phyloP scores from a whole-genome alignment of 768 basidiomycete genomes.

The Coprinopsis sp. region DNA sequence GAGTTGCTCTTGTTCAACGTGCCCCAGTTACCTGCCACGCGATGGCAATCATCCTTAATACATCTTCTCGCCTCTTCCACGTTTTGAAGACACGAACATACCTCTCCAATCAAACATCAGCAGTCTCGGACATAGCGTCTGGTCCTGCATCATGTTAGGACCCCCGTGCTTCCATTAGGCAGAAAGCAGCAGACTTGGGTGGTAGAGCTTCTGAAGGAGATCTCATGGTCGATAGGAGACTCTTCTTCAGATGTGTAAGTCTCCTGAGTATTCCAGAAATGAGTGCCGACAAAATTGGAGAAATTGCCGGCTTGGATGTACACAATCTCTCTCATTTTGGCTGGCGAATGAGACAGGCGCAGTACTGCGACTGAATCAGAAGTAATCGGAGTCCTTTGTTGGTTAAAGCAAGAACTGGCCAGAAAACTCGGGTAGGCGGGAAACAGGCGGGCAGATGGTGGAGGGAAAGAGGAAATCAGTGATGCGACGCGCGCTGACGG shows the following conservation, averaged over 20 bases:
- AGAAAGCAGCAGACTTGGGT: background rate
- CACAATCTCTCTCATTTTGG: slow-evolving; percentile 68
- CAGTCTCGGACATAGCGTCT: slow-evolving; percentile 56
- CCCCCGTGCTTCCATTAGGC: background rate
- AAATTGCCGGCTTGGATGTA: slow-evolving; percentile 69
- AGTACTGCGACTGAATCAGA: background rate
- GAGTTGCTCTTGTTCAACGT: slow-evolving; percentile 41
- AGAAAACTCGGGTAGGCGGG: too few species aligned
- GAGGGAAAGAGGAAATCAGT: too few species aligned
- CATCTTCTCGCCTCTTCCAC: background rate
- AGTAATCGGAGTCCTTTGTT: background rate
- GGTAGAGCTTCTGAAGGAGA: slow-evolving; percentile 69
- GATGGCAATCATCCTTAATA: slow-evolving; percentile 8
- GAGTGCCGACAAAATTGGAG: slow-evolving; percentile 67
- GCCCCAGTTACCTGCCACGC: slow-evolving; percentile 58
- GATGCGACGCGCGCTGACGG: too few species aligned
- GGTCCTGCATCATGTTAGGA: slow-evolving; percentile 37
- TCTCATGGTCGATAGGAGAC: slow-evolving; percentile 42
- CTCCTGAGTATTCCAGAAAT: slow-evolving; percentile 83
- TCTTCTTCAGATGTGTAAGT: slow-evolving; percentile 54
- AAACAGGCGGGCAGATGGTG: too few species aligned
- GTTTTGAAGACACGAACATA: slow-evolving; percentile 19
- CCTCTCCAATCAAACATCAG: slow-evolving; percentile 68
- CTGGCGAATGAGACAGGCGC: too few species aligned
- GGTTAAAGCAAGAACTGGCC: too few species aligned